Conservation (phyloP, 2,329 filamentous ascomycete species). For the Aureobasidium sp. region DNA sequence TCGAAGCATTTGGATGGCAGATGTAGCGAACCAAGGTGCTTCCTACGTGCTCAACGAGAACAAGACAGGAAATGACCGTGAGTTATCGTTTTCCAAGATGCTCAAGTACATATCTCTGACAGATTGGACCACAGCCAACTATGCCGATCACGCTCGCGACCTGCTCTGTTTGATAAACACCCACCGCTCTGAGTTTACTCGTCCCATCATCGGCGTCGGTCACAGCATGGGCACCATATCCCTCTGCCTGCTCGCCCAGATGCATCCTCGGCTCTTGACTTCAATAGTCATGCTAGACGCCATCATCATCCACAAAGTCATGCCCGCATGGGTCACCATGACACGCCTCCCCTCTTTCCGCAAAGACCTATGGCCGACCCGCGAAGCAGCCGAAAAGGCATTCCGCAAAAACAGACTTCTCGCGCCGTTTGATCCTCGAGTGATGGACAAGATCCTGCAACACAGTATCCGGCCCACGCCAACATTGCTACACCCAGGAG, state of each 20-base stretch:
- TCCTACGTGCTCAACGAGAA: conserved; percentile 72
- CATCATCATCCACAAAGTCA: conserved; percentile 54
- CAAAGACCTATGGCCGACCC: conserved; percentile 75
- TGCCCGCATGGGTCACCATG: conserved; percentile 25
- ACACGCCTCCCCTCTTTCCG: conserved; percentile 60
- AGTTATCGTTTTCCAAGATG: conserved; percentile 28
- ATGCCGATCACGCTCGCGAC: conserved; percentile 80
- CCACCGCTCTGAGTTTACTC: conserved; percentile 73
- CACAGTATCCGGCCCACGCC: conserved; percentile 69
- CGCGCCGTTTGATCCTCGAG: conserved; percentile 70
- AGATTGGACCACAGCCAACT: conserved; percentile 56
- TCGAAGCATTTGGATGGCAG: conserved; percentile 80
- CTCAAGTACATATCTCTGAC: background rate
- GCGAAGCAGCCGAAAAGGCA: conserved; percentile 56
- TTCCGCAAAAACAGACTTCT: conserved; percentile 72
- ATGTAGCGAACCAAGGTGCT: conserved; percentile 74
- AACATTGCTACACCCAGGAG: conserved; percentile 47
- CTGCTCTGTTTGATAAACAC: conserved; percentile 77
- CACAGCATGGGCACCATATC: conserved; percentile 82
- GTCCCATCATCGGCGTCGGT: conserved; percentile 75
- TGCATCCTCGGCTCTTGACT: conserved; percentile 74
- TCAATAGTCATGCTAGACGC: conserved; percentile 74
- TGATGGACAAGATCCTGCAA: conserved; percentile 64
- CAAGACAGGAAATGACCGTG: conserved; percentile 76
- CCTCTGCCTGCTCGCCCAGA: conserved; percentile 62